Base-by-base conservation (phyloP, 768 basidiomycete species). In the Termitomyces sp. region DNA sequence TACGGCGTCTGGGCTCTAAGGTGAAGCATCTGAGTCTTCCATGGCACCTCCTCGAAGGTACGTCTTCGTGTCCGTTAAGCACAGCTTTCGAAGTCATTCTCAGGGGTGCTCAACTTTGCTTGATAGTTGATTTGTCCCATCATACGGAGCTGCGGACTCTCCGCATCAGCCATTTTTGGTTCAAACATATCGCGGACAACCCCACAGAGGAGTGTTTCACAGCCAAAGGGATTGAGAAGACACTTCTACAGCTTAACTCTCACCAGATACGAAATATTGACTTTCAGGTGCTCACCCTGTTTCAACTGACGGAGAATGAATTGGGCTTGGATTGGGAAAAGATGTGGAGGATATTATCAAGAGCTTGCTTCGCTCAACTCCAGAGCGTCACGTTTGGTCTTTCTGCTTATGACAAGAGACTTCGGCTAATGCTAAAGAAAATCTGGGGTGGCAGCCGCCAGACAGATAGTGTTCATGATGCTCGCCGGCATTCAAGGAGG, bases 31-130 rank as follows among this genome's bases (percentile, higher is more conserved):
- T 69, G 20, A 59, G 62, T 29, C 60, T 69, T 24, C 64, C 68
- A 13, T 64, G 63, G 59, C 65, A 64, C 36, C 63, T 67, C 18
- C 64, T 62, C 16, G 65, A 69, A 64, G 63, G 68, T 69, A 56
- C 39, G 66, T 61, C 16, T 39, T 13, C 22, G 34, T 52, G 31
- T 41, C 28, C 28, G 39, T 20, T 34, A 33, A 31, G 29, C 33
- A 37, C 26, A 42, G 34, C 44, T 42, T 41, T 51, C 28, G 47
- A 51, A 42, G 31, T 31, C 24, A 57, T 48, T 16, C 46, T 37
- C 26, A 50, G 28, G 39, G 51, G 49, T 44, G 29, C 22, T 51
- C 31, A 34, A 44, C 22, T 57, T 36, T 26, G 15, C 31, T 49
- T 52, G 41, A 49, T 58, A 64, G 63, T 64, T 51, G 63, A 64